These are phyloP conservation scores for Populus euphratica DNA, from an alignment of 345 rosid genomes.

Conservation along the genomic window DNA sequence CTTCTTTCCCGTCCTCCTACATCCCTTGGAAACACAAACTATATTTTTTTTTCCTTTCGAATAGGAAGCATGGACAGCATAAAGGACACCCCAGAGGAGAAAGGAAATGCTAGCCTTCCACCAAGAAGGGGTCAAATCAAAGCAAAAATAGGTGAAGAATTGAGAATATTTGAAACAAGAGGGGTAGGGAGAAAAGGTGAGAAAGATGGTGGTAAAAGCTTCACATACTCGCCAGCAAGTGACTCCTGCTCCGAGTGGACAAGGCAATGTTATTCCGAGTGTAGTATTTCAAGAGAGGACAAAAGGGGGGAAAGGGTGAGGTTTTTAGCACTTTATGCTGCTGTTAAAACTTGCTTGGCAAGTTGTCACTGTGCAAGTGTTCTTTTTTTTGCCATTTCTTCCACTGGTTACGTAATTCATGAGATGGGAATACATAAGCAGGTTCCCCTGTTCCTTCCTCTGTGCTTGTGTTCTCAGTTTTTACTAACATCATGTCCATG, in stretches of 20 bases:
- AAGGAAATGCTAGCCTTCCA: neutral
- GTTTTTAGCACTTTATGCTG: neutral
- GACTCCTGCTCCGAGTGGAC: neutral
- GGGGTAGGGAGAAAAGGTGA: neutral
- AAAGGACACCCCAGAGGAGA: neutral
- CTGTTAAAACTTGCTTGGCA: neutral
- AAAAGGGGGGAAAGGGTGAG: neutral
- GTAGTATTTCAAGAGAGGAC: neutral
- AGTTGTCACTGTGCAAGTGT: neutral
- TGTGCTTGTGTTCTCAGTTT: neutral
- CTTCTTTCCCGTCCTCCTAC: neutral
- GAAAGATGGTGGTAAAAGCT: neutral
- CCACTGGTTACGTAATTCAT: too few species aligned
- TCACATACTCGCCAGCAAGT: neutral
- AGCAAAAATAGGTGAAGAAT: neutral
- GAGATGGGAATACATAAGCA: too few species aligned
- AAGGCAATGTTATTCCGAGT: too few species aligned
- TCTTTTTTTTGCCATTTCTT: neutral
- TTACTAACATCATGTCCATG: neutral
- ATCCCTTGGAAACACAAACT: neutral
- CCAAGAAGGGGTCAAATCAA: conserved; percentile 5
- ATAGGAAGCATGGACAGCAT: conserved; percentile 5
- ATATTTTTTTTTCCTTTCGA: neutral
- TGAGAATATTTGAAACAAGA: neutral
- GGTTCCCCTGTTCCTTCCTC: neutral